phyloP scores from a whole-genome alignment of 2,329 filamentous ascomycete species.

The Fusarium succisae region DNA sequence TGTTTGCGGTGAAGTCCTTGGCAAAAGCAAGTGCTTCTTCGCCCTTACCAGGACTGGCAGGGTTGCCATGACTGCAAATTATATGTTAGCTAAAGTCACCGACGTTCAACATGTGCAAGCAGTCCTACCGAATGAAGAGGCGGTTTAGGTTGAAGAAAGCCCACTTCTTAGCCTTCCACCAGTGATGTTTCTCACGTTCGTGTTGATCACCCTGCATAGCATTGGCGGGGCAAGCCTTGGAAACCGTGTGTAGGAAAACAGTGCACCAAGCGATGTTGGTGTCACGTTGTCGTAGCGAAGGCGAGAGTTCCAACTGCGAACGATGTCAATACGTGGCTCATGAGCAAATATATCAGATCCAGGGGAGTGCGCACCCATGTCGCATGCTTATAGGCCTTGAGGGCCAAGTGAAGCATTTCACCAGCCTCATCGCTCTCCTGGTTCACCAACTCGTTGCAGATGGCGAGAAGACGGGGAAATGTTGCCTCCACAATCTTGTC shows the following conservation, averaged over 20 bases:
- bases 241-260: constrained; percentile 89
- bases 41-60: constrained; percentile 75
- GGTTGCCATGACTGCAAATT: constrained; percentile 83
- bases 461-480: constrained; percentile 86
- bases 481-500: constrained; percentile 92
- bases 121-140: constrained; percentile 82
- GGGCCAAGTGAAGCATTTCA: constrained; percentile 93
- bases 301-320: constrained; percentile 82
- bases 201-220: constrained; percentile 85
- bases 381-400: constrained; percentile 98
- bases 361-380: constrained; percentile 74
- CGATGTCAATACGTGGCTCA: constrained; percentile 40
- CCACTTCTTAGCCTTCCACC: constrained; percentile 99
- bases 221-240: constrained; percentile 81
- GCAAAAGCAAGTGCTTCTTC: constrained; percentile 84
- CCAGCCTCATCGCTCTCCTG: constrained; percentile 94
- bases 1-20: constrained; percentile 88
- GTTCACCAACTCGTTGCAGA: constrained; percentile 88
- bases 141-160: constrained; percentile 97
- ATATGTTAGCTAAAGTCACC: not conserved
- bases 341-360: not conserved
- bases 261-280: constrained; percentile 96
- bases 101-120: not conserved
- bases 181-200: constrained; percentile 92
- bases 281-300: constrained; percentile 79